These are phyloP conservation scores for Viola odorata DNA, from an alignment of 345 rosid genomes.

Conservation along the genomic window DNA sequence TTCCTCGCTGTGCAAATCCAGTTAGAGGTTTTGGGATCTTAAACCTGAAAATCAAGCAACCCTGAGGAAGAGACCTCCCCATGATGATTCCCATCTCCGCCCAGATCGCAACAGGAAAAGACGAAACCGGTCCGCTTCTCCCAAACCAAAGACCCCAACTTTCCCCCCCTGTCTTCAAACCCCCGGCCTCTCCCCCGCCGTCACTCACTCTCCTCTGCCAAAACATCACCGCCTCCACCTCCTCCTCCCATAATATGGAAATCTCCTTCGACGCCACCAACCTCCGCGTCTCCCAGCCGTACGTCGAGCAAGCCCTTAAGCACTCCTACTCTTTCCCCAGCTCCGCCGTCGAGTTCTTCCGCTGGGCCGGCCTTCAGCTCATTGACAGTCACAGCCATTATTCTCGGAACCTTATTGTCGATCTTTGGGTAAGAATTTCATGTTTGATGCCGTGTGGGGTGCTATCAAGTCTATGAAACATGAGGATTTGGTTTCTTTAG, in stretches of 20 bases:
- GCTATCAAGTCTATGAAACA: slow-evolving; percentile 50
- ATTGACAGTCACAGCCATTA: slow-evolving; percentile 47
- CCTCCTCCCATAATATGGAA: slow-evolving; percentile 42
- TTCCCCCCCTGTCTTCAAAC: slow-evolving; percentile 35
- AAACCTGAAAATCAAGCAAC: too few relatives aligned
- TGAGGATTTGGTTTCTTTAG: slow-evolving; percentile 41
- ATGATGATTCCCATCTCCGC: too few relatives aligned
- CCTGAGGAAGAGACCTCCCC: too few relatives aligned
- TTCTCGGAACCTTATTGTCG: slow-evolving; percentile 66
- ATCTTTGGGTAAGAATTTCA: slow-evolving; percentile 50
- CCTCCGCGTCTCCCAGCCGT: slow-evolving; percentile 33
- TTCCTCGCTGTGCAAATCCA: too few relatives aligned
- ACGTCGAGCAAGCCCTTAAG: slow-evolving; percentile 51
- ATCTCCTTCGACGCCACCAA: slow-evolving; percentile 31
- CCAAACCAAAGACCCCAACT: slow-evolving; percentile 3
- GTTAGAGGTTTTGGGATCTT: too few relatives aligned
- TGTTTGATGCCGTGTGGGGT: slow-evolving; percentile 67
- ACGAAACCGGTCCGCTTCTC: too few relatives aligned
- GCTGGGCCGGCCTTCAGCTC: slow-evolving; percentile 54
- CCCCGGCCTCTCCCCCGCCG: slow-evolving; percentile 33
- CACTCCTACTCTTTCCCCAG: slow-evolving; percentile 48
- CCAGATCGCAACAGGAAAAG: too few relatives aligned
- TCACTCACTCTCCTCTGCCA: slow-evolving; percentile 41
- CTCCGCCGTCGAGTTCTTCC: slow-evolving; percentile 54
- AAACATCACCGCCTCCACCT: slow-evolving; percentile 40